These are phyloP conservation scores for Raddia distichophylla DNA, from an alignment of 176 grass and related monocot species.

Conservation along the genomic window DNA sequence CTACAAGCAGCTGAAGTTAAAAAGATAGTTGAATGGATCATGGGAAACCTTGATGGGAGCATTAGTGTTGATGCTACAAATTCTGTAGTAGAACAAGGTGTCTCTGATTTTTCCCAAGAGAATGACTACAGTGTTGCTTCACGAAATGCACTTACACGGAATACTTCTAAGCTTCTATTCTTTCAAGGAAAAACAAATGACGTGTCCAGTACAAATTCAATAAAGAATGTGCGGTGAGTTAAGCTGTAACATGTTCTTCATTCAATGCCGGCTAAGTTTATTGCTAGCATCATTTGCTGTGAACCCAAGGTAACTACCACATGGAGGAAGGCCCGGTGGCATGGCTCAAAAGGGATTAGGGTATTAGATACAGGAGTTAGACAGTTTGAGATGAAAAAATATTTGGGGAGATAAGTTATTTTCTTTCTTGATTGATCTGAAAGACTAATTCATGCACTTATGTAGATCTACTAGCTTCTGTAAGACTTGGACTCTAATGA, in stretches of 20 bases:
- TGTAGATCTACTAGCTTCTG: too few relatives aligned
- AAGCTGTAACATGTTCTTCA: background rate
- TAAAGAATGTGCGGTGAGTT: conserved; percentile 89
- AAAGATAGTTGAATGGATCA: conserved; percentile 85
- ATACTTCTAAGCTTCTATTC: conserved; percentile 56
- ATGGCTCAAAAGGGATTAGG: too few relatives aligned
- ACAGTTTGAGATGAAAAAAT: too few relatives aligned
- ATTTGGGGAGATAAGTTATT: too few relatives aligned
- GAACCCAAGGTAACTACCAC: too few relatives aligned
- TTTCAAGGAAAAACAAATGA: conserved; percentile 86
- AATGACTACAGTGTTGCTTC: conserved; percentile 60
- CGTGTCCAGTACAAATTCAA: conserved; percentile 61
- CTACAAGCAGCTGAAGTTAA: conserved; percentile 93
- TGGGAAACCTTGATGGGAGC: conserved; percentile 85
- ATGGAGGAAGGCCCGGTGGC: too few relatives aligned
- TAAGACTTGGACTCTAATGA: too few relatives aligned
- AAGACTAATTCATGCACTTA: too few relatives aligned
- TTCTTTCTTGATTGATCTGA: too few relatives aligned
- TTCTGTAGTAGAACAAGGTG: conserved; percentile 30
- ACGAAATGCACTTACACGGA: conserved; percentile 55
- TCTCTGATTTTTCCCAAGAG: conserved; percentile 56
- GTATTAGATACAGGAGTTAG: too few relatives aligned
- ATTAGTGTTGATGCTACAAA: conserved; percentile 57
- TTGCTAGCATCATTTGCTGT: conserved; percentile 5
- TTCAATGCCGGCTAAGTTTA: conserved; percentile 24